phyloP scores from a whole-genome alignment of 495 filamentous ascomycete genomes.

The Aspergillus mulundensis region DNA sequence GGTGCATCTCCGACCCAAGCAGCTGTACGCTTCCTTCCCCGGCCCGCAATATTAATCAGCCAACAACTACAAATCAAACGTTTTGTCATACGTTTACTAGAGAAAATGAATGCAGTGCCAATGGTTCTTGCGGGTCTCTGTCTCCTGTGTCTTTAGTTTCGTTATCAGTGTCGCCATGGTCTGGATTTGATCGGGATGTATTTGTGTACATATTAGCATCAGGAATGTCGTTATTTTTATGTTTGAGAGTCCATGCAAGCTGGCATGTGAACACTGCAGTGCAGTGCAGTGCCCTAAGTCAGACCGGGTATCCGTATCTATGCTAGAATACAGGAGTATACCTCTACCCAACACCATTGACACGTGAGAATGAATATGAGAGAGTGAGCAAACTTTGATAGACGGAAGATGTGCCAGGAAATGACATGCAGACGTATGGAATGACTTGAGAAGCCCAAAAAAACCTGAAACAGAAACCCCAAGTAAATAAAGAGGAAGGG shows the following conservation, averaged over 20 bases:
- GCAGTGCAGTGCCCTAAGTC: not conserved
- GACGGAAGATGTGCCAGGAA: not conserved
- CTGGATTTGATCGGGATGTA: slow-evolving; percentile 22
- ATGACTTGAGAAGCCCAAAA: not conserved
- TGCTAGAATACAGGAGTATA: slow-evolving; percentile 16
- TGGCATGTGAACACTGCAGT: not conserved
- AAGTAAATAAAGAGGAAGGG: slow-evolving; percentile 6
- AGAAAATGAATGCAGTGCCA: slow-evolving; percentile 8
- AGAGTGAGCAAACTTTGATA: not conserved
- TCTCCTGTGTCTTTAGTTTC: slow-evolving; percentile 17
- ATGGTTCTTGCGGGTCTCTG: not conserved
- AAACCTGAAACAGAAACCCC: not conserved
- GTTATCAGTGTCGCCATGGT: slow-evolving; percentile 17
- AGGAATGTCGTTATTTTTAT: slow-evolving; percentile 11
- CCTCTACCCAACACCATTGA: slow-evolving; percentile 13
- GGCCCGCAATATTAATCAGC: slow-evolving; percentile 38
- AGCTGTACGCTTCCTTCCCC: slow-evolving; percentile 64
- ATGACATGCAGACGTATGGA: not conserved
- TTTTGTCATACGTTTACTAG: not conserved
- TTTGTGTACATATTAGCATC: slow-evolving; percentile 48
- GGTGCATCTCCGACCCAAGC: slow-evolving; percentile 74
- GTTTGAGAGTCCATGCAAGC: not conserved
- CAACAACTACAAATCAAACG: not conserved
- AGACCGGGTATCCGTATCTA: slow-evolving; percentile 2
- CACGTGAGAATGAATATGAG: not conserved